phyloP scores from a whole-genome alignment of 2,329 filamentous ascomycete species.

The Rhexocercosporidium sp. region DNA sequence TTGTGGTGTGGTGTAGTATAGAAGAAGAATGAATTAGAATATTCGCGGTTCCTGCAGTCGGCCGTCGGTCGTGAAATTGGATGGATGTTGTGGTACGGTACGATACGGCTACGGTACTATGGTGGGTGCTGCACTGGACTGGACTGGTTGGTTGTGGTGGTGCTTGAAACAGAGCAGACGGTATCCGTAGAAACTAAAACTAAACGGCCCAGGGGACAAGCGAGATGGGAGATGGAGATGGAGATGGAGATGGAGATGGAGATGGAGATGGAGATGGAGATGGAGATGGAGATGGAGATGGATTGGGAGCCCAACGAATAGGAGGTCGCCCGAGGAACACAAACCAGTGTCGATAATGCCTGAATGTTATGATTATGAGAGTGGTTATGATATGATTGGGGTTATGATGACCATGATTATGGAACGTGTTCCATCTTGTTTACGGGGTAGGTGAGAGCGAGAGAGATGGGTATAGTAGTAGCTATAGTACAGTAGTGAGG shows the following conservation, averaged over 20 bases:
- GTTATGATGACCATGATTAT: too few relatives aligned
- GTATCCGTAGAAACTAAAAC: slow-evolving; percentile 21
- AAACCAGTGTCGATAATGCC: slow-evolving; percentile 11
- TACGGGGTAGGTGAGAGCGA: slow-evolving; percentile 5
- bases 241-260: too few relatives aligned
- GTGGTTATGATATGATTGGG: not conserved
- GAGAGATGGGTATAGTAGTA: not conserved
- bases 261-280: too few relatives aligned
- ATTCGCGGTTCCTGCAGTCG: slow-evolving; percentile 19
- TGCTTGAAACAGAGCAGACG: too few relatives aligned
- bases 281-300: too few relatives aligned
- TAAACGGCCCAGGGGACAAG: not conserved
- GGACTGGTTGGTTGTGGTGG: too few relatives aligned
- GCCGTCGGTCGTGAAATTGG: slow-evolving; percentile 18
- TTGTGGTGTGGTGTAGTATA: not conserved
- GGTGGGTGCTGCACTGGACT: too few relatives aligned
- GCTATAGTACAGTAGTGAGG: too few relatives aligned
- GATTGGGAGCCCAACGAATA: slow-evolving; percentile 5
- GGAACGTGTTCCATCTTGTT: slow-evolving; percentile 11
- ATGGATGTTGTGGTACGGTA: not conserved
- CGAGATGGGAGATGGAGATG: too few relatives aligned
- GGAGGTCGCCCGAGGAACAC: not conserved
- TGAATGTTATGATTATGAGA: slow-evolving; percentile 15
- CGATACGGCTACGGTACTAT: too few relatives aligned
- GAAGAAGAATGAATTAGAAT: slow-evolving; percentile 13